Conservation (phyloP, 768 basidiomycete genomes). For the Suillus spraguei region DNA sequence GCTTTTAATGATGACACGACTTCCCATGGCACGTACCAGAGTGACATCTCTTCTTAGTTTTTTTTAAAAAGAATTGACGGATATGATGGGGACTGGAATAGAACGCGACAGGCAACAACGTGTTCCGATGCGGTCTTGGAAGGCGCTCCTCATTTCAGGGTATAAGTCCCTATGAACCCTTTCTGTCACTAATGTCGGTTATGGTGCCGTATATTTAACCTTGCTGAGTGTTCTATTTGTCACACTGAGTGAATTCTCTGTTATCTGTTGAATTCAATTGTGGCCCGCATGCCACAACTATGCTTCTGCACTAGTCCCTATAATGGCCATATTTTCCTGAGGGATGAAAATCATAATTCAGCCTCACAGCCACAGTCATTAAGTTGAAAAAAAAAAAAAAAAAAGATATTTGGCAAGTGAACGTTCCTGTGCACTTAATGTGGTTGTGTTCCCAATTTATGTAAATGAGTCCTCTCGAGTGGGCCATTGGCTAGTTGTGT, state of each 20-base stretch:
- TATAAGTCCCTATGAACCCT: not conserved
- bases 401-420: not conserved
- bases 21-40: not conserved
- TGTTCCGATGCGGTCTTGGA: not conserved
- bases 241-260: not conserved
- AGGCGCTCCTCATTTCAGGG: constrained; percentile 8
- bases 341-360: not conserved
- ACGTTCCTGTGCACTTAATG: not conserved
- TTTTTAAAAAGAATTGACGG: not conserved
- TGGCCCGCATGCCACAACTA: not conserved
- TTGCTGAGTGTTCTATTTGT: not conserved
- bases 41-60: not conserved
- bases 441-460: not conserved
- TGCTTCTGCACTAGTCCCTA: constrained; percentile 6
- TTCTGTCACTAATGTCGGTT: not conserved
- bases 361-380: not conserved
- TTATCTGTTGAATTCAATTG: not conserved
- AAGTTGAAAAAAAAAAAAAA: too few relatives aligned
- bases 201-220: not conserved
- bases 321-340: not conserved
- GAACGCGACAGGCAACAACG: constrained; percentile 1
- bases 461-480: not conserved
- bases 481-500: not conserved
- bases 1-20: not conserved
- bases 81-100: not conserved